phyloP scores from a whole-genome alignment of 805 yeast species.

The Wickerhamiella azymoides region DNA sequence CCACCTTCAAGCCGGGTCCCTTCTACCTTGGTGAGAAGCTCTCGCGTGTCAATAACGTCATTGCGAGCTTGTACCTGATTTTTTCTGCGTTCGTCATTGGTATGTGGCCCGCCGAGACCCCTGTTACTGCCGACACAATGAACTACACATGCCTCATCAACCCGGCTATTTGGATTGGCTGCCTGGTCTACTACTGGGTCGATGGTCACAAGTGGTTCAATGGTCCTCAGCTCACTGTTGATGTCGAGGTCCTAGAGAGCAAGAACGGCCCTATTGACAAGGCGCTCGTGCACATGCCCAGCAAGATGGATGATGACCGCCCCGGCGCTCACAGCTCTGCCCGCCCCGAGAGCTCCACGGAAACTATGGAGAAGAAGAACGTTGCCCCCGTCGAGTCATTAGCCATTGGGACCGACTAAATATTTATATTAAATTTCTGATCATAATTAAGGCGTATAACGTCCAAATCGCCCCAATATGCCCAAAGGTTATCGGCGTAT shows the following conservation, averaged over 20 bases:
- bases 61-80: constrained; percentile 36
- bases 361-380: background rate
- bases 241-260: constrained; percentile 5
- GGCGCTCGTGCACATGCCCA: constrained; percentile 2
- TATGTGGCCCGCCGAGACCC: constrained; percentile 44
- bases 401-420: background rate
- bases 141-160: constrained; percentile 57
- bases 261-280: constrained; percentile 1
- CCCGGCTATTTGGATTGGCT: constrained; percentile 43
- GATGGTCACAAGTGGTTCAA: constrained; percentile 41
- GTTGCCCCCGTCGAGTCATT: background rate
- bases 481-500: background rate
- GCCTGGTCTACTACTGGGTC: constrained; percentile 37
- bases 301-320: background rate
- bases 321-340: background rate
- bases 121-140: constrained; percentile 33
- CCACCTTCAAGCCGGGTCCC: constrained; percentile 47
- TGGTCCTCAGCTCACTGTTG: constrained; percentile 20
- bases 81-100: constrained; percentile 39
- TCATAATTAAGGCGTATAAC: too few relatives aligned
- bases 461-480: too few relatives aligned
- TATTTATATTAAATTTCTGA: background rate
- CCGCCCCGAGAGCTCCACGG: background rate
- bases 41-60: constrained; percentile 33
- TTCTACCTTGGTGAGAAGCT: constrained; percentile 43